phyloP scores from a whole-genome alignment of 208 protist genomes.

The Herpetomonas muscarum region DNA sequence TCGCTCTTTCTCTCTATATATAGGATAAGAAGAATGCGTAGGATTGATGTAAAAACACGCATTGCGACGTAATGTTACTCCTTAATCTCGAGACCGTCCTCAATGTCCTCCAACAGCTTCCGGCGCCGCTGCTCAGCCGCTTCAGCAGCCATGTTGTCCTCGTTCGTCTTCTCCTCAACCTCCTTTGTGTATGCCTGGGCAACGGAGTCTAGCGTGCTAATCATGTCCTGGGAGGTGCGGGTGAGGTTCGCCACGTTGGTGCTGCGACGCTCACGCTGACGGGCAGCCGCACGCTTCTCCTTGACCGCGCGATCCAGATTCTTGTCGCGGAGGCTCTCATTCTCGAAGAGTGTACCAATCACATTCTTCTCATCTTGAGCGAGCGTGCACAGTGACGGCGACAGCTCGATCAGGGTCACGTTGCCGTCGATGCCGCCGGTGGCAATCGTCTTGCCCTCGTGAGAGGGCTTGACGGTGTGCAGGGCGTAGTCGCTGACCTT shows the following conservation, averaged over 20 bases:
- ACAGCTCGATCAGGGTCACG: conserved; percentile 93
- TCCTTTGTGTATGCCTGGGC: conserved; percentile 42
- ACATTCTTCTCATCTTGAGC: conserved; percentile 86
- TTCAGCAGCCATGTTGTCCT: conserved; percentile 29
- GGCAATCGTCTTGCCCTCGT: conserved; percentile 83
- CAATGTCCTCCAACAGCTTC: conserved; percentile 73
- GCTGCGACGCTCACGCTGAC: conserved; percentile 64
- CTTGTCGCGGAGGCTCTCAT: conserved; percentile 92
- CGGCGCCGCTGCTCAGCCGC: conserved; percentile 44
- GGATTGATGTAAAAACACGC: too few relatives aligned
- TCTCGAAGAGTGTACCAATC: conserved; percentile 91
- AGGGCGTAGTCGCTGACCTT: conserved; percentile 90
- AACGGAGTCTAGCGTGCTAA: conserved; percentile 50
- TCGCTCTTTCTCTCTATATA: too few relatives aligned
- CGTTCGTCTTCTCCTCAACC: conserved; percentile 41
- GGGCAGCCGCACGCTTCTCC: conserved; percentile 67
- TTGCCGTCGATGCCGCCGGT: conserved; percentile 92
- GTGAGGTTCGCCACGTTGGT: conserved; percentile 46
- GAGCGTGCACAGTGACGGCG: conserved; percentile 75
- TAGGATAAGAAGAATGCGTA: too few relatives aligned
- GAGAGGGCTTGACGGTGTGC: conserved; percentile 76
- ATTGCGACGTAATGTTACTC: conserved; percentile 14
- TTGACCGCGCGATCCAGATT: conserved; percentile 89
- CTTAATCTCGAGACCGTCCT: conserved; percentile 69
- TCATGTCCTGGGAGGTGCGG: conserved; percentile 17